Percentiles rank a stretch among this genome's conserved stretches.
Evolutionary conservation across 75 land plant species (phyloP).

Genomic region (Cunninghamia lanceolata): DNA sequence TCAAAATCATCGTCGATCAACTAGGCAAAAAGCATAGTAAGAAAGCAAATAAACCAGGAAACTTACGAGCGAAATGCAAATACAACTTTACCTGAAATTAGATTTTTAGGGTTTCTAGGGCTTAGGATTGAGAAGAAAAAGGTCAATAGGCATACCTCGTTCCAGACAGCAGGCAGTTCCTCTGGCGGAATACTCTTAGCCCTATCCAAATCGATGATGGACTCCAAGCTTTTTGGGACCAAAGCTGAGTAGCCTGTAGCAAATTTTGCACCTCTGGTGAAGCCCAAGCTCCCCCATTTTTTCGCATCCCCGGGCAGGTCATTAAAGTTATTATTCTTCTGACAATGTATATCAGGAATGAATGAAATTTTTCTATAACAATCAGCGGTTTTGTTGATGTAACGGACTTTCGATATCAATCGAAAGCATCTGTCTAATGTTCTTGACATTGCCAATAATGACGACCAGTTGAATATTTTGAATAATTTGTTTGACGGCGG

Average conservation of each 20-base stretch:
- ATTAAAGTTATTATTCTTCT: neutral
- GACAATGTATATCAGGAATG: neutral
- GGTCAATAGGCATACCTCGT: constrained; percentile 53
- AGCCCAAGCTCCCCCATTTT: constrained; percentile 49
- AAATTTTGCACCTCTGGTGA: constrained; percentile 36
- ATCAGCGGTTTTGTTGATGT: neutral
- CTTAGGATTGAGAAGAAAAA: neutral
- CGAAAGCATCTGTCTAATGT: neutral
- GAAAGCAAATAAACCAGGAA: neutral
- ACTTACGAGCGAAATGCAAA: neutral
- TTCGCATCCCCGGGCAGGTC: constrained; percentile 28
- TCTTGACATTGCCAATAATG: neutral
- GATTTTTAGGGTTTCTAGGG: neutral
- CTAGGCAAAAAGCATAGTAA: no score
- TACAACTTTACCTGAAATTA: neutral
- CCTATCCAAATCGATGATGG: constrained; percentile 75
- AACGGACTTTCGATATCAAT: neutral
- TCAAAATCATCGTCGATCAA: no score
- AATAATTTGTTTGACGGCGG: neutral
- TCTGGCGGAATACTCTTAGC: constrained; percentile 43
- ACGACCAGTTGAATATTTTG: neutral
- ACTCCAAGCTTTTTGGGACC: constrained; percentile 63
- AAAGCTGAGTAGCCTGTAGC: constrained; percentile 79
- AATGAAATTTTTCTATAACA: neutral
- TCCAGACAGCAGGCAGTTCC: constrained; percentile 75